phyloP scores from a whole-genome alignment of 441 rosid genomes.

The Croton laevigatus region DNA sequence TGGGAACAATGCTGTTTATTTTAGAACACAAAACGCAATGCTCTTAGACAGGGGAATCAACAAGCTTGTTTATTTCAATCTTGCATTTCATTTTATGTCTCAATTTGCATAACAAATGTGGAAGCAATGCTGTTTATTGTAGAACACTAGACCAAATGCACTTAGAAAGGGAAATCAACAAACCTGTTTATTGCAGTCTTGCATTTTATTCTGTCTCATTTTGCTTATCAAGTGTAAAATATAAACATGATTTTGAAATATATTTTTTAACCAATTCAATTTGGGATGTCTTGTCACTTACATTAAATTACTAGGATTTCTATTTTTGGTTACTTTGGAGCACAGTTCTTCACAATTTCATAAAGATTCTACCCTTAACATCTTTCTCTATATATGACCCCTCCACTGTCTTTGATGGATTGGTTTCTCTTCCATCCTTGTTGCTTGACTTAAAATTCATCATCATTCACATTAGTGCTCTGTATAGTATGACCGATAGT shows the following conservation, averaged over 20 bases:
- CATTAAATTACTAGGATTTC: background rate
- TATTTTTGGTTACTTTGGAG: background rate
- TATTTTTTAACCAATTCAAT: background rate
- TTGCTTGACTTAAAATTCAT: background rate
- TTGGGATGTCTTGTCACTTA: background rate
- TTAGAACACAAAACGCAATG: background rate
- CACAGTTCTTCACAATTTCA: background rate
- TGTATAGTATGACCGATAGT: background rate
- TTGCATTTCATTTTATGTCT: constrained; percentile 1
- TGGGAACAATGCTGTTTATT: background rate
- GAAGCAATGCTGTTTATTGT: background rate
- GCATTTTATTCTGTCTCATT: constrained; percentile 6
- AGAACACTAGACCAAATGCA: background rate
- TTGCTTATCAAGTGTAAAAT: background rate
- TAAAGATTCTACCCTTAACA: background rate
- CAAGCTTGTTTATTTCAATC: background rate
- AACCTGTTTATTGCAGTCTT: background rate
- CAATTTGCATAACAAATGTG: background rate
- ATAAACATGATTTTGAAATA: background rate
- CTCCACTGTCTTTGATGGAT: background rate
- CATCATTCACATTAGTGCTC: background rate
- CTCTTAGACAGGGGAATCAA: background rate
- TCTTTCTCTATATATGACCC: background rate
- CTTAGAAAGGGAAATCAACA: background rate
- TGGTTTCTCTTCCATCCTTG: background rate